Percentiles rank a stretch among this genome's conserved stretches.
These are phyloP conservation scores for Cutaneotrichosporon cyanovorans DNA, from an alignment of 1,284 basidiomycete genomes.

Conservation along the genomic window DNA sequence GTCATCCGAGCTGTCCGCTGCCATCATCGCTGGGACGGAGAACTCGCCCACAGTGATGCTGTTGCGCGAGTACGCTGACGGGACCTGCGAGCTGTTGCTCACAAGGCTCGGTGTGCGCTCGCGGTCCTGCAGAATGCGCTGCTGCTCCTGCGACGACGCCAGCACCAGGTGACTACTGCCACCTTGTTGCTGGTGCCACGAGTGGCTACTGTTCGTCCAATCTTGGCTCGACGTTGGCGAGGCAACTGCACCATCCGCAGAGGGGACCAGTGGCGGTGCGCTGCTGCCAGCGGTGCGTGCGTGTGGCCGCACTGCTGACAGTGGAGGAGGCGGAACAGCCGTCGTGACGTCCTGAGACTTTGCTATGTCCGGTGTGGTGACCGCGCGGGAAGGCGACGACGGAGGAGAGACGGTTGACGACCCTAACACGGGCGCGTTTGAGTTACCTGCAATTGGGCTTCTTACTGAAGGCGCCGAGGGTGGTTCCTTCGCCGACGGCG, in stretches of 20 bases:
- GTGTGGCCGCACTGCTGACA: slow-evolving; percentile 18
- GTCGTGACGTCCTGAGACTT: not conserved
- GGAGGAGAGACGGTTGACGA: slow-evolving; percentile 7
- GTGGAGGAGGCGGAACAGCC: slow-evolving; percentile 1
- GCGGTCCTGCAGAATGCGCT: slow-evolving; percentile 21
- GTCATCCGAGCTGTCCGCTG: slow-evolving; percentile 22
- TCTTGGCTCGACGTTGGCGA: slow-evolving; percentile 7
- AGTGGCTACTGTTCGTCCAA: slow-evolving; percentile 12
- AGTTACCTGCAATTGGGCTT: too few relatives aligned
- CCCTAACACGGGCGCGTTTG: not conserved
- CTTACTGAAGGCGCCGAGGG: too few relatives aligned
- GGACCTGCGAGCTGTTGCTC: slow-evolving; percentile 28
- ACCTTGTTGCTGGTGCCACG: slow-evolving; percentile 7
- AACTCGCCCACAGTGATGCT: slow-evolving; percentile 21
- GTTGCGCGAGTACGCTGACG: slow-evolving; percentile 33
- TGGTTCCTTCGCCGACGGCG: not conserved
- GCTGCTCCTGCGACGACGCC: slow-evolving; percentile 23
- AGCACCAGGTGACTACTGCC: too few relatives aligned
- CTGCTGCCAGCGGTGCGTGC: slow-evolving; percentile 17
- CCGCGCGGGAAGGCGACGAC: slow-evolving; percentile 5
- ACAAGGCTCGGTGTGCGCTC: slow-evolving; percentile 41
- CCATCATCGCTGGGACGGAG: slow-evolving; percentile 23
- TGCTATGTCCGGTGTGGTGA: not conserved
- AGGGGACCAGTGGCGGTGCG: slow-evolving; percentile 24
- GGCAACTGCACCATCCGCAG: slow-evolving; percentile 16